These are phyloP conservation scores for Talaromyces proteolyticus DNA, from an alignment of 495 filamentous ascomycete species.

Conservation along the genomic window DNA sequence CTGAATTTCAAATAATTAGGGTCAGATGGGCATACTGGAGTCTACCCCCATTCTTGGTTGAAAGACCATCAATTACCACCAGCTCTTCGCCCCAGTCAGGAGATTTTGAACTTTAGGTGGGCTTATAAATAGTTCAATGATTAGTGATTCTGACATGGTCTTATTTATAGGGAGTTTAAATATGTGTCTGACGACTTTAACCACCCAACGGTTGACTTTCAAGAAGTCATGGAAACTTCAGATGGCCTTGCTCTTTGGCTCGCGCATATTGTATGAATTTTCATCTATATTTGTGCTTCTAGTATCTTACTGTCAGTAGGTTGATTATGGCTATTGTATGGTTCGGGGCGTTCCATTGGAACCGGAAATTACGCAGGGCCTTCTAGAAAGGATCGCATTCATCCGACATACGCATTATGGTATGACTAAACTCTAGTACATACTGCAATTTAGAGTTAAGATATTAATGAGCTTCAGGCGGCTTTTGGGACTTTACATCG, in stretches of 20 bases:
- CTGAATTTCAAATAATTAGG: slow-evolving; percentile 10
- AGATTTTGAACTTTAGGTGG: slow-evolving; percentile 12
- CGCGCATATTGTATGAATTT: slow-evolving; percentile 47
- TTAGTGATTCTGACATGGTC: not conserved
- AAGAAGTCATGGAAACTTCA: slow-evolving; percentile 52
- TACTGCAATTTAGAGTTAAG: too few species aligned
- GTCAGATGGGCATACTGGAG: slow-evolving; percentile 46
- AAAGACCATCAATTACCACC: slow-evolving; percentile 16
- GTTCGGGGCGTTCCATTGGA: slow-evolving; percentile 59
- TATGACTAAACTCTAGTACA: slow-evolving; percentile 13
- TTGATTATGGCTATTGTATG: slow-evolving; percentile 62
- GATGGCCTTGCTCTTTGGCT: slow-evolving; percentile 51
- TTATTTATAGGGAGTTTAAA: slow-evolving; percentile 23
- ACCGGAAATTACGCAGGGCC: slow-evolving; percentile 59
- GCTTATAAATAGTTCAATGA: not conserved
- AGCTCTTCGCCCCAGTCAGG: slow-evolving; percentile 21
- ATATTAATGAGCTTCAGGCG: slow-evolving; percentile 41
- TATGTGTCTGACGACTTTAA: slow-evolving; percentile 16
- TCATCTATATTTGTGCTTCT: slow-evolving; percentile 5
- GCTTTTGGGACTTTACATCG: slow-evolving; percentile 91
- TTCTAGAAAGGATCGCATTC: slow-evolving; percentile 75
- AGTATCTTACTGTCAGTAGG: slow-evolving; percentile 26
- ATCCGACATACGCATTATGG: slow-evolving; percentile 88
- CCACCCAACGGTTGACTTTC: slow-evolving; percentile 50
- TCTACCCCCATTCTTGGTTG: slow-evolving; percentile 50